Base-by-base conservation (phyloP, 1,284 basidiomycete genomes). In the Trichosporon sp. region DNA sequence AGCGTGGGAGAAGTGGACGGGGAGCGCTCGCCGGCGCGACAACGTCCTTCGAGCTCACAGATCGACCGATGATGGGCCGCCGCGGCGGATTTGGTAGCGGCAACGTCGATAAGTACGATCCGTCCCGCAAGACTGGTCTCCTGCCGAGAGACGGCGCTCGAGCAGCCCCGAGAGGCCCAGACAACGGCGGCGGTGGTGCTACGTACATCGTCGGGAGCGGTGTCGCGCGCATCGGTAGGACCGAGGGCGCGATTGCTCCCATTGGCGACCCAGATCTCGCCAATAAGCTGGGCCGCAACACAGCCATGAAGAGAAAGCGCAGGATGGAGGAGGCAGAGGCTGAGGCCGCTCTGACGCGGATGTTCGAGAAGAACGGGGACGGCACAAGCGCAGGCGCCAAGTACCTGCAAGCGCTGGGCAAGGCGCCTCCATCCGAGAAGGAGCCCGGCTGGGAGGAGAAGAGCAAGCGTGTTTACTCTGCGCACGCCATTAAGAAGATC, bases 141-240 rank as follows among this genome's bases (percentile, higher is more conserved):
- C 66, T 75, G n/a, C 78, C 78, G 9, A 64, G 65, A 0, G 56
- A 31, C n/a, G 75, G 73, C 0, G 29, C 69, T 0, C 69, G 69
- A 29, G 61, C 71, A 1, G 73, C 75, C 9, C 75, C 75, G 10
- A 64, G 70, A 23, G 70, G 69, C 1, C 1, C 33, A 0, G 73
- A 72, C 23, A 71, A 77, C 60, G 76, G 76, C 58, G 80, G 78
- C 11, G 81, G 81, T 9, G 83, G 84, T 1, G 82, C 90, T n/a
- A 91, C 90, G 7, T 94, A 93, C 73, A 82, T 93, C 56, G 83
- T 94, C n/a, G 86, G 86, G 0, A 89, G 90, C 8, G 69, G 69
- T 86, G 88, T 76, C 80, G 63, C 62, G 16, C 90, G 64, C 5
- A 29, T 54, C 27, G 49, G 49, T 4, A 54, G 27, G 83, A 91